Base-by-base conservation (phyloP, 2,329 filamentous ascomycete genomes). In the Chaetomium strumarium region DNA sequence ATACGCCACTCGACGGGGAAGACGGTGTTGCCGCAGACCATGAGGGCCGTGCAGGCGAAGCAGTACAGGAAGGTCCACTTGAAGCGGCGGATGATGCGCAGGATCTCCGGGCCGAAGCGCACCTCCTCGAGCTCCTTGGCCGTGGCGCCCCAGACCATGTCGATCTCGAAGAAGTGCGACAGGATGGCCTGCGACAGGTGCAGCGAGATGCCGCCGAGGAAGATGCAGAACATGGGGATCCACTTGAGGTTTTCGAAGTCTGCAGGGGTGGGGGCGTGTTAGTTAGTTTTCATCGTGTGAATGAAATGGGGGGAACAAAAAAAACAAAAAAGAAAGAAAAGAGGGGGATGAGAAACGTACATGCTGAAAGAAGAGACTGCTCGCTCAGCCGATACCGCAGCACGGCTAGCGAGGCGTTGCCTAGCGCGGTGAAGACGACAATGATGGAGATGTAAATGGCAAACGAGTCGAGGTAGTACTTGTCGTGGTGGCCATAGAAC, bases 141-240 rank as follows among this genome's bases (percentile, higher is more conserved):
- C 0, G 90, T 95, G 1, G 88, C 83, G 48, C 88, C 88, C 89
- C 89, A 93, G 5, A 80, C 81, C 85, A 93, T 92, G 70, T 93
- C 79, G 65, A 92, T 83, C 71, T 88, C 83, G 66, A 93, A 88
- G 80, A 93, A 88, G 72, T 95, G 90, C 5, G 83, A 78, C 43
- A 93, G 70, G 34, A 95, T 75, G 1, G 89, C 89, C 67, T 91
- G 85, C 29, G 82, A 88, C 44, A 95, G 79, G 71, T 95, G 88
- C 34, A 95, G 78, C 1, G 84, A 88, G 45, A 93, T 76, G 40
- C 89, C 89, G 50, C 89, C 89, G 20, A 95, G 76, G 76, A 93
- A 95, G 67, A 93, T 84, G 57, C 84, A 84, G 42, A 92, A 75
- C 70, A 86, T 75, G 49, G 85, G 68, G 9, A 85, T 81, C 86